A percentile compares a stretch with the other conserved stretches of the same genome.
Evolutionary conservation across 2,329 filamentous ascomycete species (phyloP).

Genomic region (Diaporthe citri): DNA sequence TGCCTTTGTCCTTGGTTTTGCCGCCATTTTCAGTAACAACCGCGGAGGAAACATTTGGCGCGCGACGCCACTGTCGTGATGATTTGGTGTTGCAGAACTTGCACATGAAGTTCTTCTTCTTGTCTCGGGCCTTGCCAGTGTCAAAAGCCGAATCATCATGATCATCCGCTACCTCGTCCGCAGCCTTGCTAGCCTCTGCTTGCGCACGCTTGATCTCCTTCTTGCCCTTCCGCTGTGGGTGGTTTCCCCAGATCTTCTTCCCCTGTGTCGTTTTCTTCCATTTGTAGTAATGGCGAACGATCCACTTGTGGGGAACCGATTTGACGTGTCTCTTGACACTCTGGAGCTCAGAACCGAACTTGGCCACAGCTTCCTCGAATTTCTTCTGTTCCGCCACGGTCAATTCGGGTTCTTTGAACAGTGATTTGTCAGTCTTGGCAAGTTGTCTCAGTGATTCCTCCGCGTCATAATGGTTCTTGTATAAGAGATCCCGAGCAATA

Average conservation of each 20-base stretch:
- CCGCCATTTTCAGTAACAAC: slow-evolving; percentile 74
- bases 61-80: slow-evolving; percentile 92
- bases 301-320: slow-evolving; percentile 80
- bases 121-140: slow-evolving; percentile 81
- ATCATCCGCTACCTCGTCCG: slow-evolving; percentile 93
- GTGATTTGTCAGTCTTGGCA: slow-evolving; percentile 74
- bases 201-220: slow-evolving; percentile 84
- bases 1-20: slow-evolving; percentile 82
- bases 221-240: slow-evolving; percentile 87
- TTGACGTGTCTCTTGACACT: slow-evolving; percentile 88
- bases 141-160: slow-evolving; percentile 97
- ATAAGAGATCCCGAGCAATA: slow-evolving; percentile 81
- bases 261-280: slow-evolving; percentile 97
- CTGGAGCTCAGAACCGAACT: slow-evolving; percentile 91
- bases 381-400: slow-evolving; percentile 84
- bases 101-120: slow-evolving; percentile 89
- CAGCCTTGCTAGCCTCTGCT: slow-evolving; percentile 78
- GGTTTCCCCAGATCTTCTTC: slow-evolving; percentile 90
- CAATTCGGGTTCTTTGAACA: slow-evolving; percentile 87
- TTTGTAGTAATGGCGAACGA: slow-evolving; percentile 95
- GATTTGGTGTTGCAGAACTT: slow-evolving; percentile 88
- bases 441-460: slow-evolving; percentile 79
- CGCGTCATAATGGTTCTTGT: slow-evolving; percentile 77
- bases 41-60: slow-evolving; percentile 81
- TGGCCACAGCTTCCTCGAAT: slow-evolving; percentile 91